Percentiles rank a stretch among this genome's conserved stretches.
Evolutionary conservation across 1,284 basidiomycete genomes (phyloP).

Genomic region (Athelia psychrophila): DNA sequence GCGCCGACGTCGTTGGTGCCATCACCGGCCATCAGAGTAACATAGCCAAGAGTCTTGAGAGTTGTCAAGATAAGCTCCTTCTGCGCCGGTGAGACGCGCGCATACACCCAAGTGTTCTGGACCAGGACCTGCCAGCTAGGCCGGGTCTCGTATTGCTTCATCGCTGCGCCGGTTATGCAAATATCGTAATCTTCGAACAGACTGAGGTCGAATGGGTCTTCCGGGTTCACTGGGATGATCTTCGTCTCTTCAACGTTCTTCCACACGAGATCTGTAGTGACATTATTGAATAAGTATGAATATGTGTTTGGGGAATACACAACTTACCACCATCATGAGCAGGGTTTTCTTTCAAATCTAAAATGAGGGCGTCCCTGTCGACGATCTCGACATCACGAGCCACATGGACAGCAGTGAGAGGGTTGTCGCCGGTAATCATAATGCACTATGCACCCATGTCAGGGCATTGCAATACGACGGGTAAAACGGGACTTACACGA

Average conservation of each 20-base stretch:
- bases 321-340: conserved; percentile 60
- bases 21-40: conserved; percentile 95
- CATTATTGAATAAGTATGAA: conserved; percentile 1
- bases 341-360: conserved; percentile 85
- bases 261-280: conserved; percentile 78
- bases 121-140: conserved; percentile 77
- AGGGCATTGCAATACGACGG: not conserved
- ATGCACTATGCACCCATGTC: conserved; percentile 61
- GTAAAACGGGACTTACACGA: conserved; percentile 57
- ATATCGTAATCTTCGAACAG: conserved; percentile 89
- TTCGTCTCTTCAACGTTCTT: conserved; percentile 88
- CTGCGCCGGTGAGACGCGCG: conserved; percentile 92
- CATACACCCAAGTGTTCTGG: conserved; percentile 95
- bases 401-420: conserved; percentile 91
- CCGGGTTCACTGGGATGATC: conserved; percentile 79
- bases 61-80: conserved; percentile 93
- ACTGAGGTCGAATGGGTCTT: conserved; percentile 70
- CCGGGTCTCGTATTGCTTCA: conserved; percentile 75
- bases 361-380: conserved; percentile 87
- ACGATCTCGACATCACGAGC: conserved; percentile 94
- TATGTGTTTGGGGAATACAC: too few relatives aligned
- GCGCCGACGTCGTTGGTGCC: conserved; percentile 98
- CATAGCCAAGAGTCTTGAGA: conserved; percentile 84
- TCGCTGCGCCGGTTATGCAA: conserved; percentile 89
- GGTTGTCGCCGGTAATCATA: conserved; percentile 98